Base-by-base conservation (phyloP, 192 early-diverging fungal species). In the Obelidium mucronatum region DNA sequence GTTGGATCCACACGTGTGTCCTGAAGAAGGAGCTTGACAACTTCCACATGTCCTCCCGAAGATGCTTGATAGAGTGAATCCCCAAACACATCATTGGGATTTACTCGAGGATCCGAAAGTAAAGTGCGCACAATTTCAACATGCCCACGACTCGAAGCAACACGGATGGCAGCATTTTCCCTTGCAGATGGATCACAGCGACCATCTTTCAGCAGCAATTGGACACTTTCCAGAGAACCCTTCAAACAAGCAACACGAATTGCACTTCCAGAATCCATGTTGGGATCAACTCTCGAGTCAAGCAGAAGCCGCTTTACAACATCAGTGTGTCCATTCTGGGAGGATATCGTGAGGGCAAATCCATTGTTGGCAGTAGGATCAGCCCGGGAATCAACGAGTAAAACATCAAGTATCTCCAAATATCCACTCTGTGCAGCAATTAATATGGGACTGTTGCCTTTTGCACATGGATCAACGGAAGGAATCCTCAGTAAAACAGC, bases 11-110 rank as follows among this genome's bases (percentile, higher is more conserved):
- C n/a, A n/a, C n/a, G n/a, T n/a, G n/a, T n/a, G n/a, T n/a, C n/a
- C 1, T 44, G 24, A 40, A 73, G 35, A 13, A 73, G 59, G 40
- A 73, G 17, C 55, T 64, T 8, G 22, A 73, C 72, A 44, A 73
- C 37, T 17, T 67, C 59, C 6, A 59, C 35, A 3, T 33, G 35
- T 1, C 72, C 72, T 11, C 66, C 66, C 39, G 11, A 67, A 6
- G 35, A 15, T 11, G 72, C 72, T 17, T 48, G 17, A 13, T 53
- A 19, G 6, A 69, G 34, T 24, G 67, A 40, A 26, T 2, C 5
- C 26, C n/a, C 11, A 40, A 31, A 19, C 42, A 15, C n/a, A 11
- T 51, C 53, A 1, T 1, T 36, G 0, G 53, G 54, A 6, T 72
- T 35, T 13, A 72, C 70, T 5, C 13, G 13, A 0, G 52, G 6